Evolutionary conservation across 78 protist species (phyloP).

Genomic region (Chrysochromulina parva): DNA sequence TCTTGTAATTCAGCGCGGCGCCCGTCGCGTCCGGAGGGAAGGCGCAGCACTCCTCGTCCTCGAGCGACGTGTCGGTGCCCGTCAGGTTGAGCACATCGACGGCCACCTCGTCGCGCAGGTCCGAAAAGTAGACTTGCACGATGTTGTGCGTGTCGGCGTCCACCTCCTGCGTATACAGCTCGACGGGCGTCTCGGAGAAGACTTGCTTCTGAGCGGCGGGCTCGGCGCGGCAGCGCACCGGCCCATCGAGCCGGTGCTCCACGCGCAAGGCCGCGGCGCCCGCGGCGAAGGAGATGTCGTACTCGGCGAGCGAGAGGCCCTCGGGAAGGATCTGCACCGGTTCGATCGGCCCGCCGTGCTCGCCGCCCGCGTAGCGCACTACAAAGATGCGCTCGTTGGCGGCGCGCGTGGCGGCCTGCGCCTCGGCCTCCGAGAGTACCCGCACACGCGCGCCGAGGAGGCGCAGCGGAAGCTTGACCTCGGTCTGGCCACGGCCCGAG

Average conservation of each 20-base stretch:
- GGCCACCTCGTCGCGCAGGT: conserved; percentile 6
- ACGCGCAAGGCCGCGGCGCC: not conserved
- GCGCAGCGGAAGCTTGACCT: not conserved
- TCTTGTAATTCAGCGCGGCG: conserved; percentile 6
- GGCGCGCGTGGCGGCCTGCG: not conserved
- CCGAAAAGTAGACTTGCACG: conserved; percentile 12
- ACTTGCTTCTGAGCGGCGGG: conserved; percentile 13
- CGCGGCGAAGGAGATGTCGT: conserved; percentile 16
- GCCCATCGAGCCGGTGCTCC: not conserved
- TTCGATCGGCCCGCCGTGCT: conserved; percentile 1
- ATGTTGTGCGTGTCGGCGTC: conserved; percentile 3
- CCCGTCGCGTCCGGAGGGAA: not conserved
- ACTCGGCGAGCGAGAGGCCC: conserved; percentile 8
- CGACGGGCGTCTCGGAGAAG: not conserved
- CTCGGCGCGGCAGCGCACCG: not conserved
- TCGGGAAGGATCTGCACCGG: conserved; percentile 4
- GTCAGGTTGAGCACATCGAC: conserved; percentile 13
- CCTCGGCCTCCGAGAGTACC: not conserved
- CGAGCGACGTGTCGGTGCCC: not conserved
- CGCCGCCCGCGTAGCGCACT: conserved; percentile 7
- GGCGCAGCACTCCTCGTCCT: not conserved
- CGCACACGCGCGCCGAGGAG: not conserved
- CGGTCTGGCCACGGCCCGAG: not conserved
- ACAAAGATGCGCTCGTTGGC: not conserved
- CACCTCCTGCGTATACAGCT: conserved; percentile 9